Evolutionary conservation across 2,329 filamentous ascomycete genomes (phyloP).

Genomic region (Alternaria sp.): DNA sequence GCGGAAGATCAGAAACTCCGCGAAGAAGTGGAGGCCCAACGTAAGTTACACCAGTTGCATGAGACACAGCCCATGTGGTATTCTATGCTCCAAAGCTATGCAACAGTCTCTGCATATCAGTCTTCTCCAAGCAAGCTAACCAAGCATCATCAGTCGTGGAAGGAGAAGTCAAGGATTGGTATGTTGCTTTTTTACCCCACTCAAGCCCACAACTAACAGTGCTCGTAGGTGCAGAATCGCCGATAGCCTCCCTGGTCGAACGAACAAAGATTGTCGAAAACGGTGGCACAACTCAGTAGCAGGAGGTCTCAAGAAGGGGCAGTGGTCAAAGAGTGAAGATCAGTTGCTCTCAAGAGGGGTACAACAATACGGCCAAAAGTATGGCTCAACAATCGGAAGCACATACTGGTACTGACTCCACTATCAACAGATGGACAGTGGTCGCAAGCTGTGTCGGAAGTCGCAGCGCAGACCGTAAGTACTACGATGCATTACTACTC

Average conservation of each 20-base stretch:
- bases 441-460: slow-evolving; percentile 49
- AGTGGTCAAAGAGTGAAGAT: slow-evolving; percentile 50
- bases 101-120: not conserved
- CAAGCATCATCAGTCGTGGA: slow-evolving; percentile 17
- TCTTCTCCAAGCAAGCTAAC: not conserved
- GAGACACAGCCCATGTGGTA: not conserved
- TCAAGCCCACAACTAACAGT: not conserved
- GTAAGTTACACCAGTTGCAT: slow-evolving; percentile 16
- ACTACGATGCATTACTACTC: not conserved
- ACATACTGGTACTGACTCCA: not conserved
- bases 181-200: not conserved
- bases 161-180: slow-evolving; percentile 40
- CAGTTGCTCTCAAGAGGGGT: slow-evolving; percentile 42
- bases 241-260: slow-evolving; percentile 46
- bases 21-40: slow-evolving; percentile 35
- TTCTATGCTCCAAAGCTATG: not conserved
- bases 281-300: slow-evolving; percentile 51
- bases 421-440: slow-evolving; percentile 49
- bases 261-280: slow-evolving; percentile 56
- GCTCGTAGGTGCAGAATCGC: slow-evolving; percentile 47
- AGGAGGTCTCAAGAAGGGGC: slow-evolving; percentile 50
- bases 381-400: not conserved
- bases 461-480: slow-evolving; percentile 51
- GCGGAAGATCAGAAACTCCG: slow-evolving; percentile 34
- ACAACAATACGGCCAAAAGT: slow-evolving; percentile 47